A percentile compares a stretch with the other conserved stretches of the same genome.
Evolutionary conservation across 495 filamentous ascomycete species (phyloP).

Genomic region (Daldinia concentrica): DNA sequence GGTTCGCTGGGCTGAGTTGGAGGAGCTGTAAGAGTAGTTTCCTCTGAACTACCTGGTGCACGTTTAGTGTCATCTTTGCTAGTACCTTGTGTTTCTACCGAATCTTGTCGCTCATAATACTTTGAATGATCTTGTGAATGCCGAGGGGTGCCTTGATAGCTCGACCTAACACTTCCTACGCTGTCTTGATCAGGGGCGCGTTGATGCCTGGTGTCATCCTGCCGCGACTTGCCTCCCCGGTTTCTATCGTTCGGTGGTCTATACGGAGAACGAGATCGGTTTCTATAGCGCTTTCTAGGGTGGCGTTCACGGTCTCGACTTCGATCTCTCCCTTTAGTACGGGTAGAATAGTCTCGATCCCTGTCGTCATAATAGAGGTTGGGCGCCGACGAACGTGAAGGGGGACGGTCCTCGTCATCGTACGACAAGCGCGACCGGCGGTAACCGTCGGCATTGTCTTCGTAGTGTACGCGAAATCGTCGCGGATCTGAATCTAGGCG

Average conservation of each 20-base stretch:
- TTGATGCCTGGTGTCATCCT: slow-evolving; percentile 35
- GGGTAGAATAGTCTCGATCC: slow-evolving; percentile 46
- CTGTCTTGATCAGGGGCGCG: slow-evolving; percentile 35
- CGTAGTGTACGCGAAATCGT: slow-evolving; percentile 69
- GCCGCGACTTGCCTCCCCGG: slow-evolving; percentile 48
- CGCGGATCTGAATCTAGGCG: slow-evolving; percentile 62
- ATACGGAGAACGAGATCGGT: slow-evolving; percentile 73
- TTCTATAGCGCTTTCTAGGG: slow-evolving; percentile 70
- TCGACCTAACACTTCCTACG: slow-evolving; percentile 32
- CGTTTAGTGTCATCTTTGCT: slow-evolving; percentile 72
- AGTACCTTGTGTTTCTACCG: slow-evolving; percentile 50
- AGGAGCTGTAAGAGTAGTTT: slow-evolving; percentile 41
- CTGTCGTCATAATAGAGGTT: slow-evolving; percentile 63
- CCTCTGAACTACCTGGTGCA: slow-evolving; percentile 66
- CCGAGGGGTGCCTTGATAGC: slow-evolving; percentile 40
- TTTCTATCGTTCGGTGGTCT: slow-evolving; percentile 55
- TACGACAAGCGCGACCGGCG: slow-evolving; percentile 61
- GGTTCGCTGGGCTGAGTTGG: slow-evolving; percentile 37
- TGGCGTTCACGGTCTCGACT: slow-evolving; percentile 53
- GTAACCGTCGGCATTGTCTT: slow-evolving; percentile 60
- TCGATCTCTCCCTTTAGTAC: slow-evolving; percentile 40
- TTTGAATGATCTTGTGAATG: slow-evolving; percentile 38
- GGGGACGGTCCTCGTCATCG: slow-evolving; percentile 72
- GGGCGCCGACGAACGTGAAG: slow-evolving; percentile 57
- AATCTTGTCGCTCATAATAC: slow-evolving; percentile 43